phyloP scores from a whole-genome alignment of 495 filamentous ascomycete genomes.

The Mytilinidion resinicola region DNA sequence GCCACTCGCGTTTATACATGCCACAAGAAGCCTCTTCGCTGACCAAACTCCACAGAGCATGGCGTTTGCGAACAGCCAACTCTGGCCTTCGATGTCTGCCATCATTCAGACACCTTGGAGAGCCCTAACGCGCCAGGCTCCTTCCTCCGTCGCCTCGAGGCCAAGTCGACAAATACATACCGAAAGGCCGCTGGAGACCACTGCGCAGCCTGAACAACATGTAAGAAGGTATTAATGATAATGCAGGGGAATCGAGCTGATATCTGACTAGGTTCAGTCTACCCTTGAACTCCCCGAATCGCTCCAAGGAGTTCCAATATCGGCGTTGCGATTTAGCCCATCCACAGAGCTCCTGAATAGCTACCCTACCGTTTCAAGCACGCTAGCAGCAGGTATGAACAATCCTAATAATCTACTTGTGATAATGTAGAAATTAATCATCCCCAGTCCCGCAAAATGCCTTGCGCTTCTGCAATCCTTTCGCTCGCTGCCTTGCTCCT shows the following conservation, averaged over 20 bases:
- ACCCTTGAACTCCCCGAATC: conserved; percentile 10
- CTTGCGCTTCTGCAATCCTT: conserved; percentile 20
- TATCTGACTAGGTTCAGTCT: not conserved
- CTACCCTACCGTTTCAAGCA: conserved; percentile 15
- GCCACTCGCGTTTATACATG: not conserved
- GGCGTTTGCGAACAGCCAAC: conserved; percentile 45
- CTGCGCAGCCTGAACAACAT: not conserved
- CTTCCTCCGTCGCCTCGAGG: not conserved
- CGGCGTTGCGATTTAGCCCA: conserved; percentile 12
- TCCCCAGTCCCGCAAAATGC: conserved; percentile 18
- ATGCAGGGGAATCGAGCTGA: not conserved
- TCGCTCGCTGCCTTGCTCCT: conserved; percentile 17
- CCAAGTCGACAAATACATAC: not conserved
- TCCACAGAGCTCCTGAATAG: conserved; percentile 10
- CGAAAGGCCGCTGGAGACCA: not conserved
- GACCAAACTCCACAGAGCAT: conserved; percentile 25
- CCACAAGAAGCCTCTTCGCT: conserved; percentile 1
- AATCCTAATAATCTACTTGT: not conserved
- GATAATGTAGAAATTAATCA: not conserved
- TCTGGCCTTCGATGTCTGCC: conserved; percentile 51
- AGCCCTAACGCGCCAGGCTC: conserved; percentile 17
- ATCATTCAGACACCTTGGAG: conserved; percentile 43
- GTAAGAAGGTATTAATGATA: not conserved
- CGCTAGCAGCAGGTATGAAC: conserved; percentile 14
- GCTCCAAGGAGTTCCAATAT: conserved; percentile 14